These are phyloP conservation scores for Coemansia sp. DNA, from an alignment of 192 early-diverging fungal species.

Conservation along the genomic window DNA sequence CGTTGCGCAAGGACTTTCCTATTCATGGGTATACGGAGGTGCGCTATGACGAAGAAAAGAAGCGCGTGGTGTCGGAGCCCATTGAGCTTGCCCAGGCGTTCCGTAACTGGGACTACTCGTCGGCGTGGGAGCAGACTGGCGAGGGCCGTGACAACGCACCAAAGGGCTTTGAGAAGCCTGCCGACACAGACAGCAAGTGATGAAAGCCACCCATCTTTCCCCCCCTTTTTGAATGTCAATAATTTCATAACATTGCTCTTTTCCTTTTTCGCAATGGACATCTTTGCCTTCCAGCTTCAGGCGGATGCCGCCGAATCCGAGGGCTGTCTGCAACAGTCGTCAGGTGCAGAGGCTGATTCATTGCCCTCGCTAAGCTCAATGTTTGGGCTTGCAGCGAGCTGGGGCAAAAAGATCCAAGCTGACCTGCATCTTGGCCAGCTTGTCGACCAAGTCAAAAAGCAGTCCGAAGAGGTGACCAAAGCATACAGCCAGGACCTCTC, in stretches of 20 bases:
- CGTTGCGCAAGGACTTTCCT: slow-evolving; percentile 97
- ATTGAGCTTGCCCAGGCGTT: slow-evolving; percentile 95
- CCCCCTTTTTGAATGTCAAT: not conserved
- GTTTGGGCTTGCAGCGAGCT: slow-evolving; percentile 46
- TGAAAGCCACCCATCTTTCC: not conserved
- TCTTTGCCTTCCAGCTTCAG: slow-evolving; percentile 28
- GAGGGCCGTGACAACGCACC: slow-evolving; percentile 55
- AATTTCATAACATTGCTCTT: not conserved
- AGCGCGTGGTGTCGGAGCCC: slow-evolving; percentile 94
- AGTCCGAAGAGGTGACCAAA: slow-evolving; percentile 41
- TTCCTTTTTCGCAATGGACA: slow-evolving; percentile 34
- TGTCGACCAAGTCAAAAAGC: slow-evolving; percentile 46
- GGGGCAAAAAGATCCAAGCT: slow-evolving; percentile 35
- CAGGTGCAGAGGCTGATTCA: not conserved
- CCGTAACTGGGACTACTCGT: slow-evolving; percentile 92
- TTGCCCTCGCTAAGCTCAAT: slow-evolving; percentile 23
- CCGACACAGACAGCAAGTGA: not conserved
- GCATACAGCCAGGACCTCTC: slow-evolving; percentile 46
- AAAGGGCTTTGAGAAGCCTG: slow-evolving; percentile 43
- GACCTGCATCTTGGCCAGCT: slow-evolving; percentile 32
- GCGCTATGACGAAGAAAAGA: slow-evolving; percentile 97
- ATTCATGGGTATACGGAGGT: slow-evolving; percentile 98
- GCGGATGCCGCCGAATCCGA: slow-evolving; percentile 46
- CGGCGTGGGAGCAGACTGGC: slow-evolving; percentile 91
- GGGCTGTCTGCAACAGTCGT: slow-evolving; percentile 14